Base-by-base conservation (phyloP, 495 filamentous ascomycete species). In the Amniculicola lignicola region DNA sequence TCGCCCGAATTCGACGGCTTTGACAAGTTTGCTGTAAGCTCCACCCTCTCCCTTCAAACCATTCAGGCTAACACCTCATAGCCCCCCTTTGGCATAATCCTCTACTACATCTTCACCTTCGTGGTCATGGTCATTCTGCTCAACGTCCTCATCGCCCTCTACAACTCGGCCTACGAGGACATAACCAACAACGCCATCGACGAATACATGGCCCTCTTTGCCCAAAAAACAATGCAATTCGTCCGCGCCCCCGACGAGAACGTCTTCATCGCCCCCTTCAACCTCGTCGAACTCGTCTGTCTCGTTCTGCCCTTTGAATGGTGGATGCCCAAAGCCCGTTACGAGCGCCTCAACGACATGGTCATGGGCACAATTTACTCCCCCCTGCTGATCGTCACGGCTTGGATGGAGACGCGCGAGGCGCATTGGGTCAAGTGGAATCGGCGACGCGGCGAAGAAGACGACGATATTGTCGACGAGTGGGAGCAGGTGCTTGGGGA, bases 221-320 rank as follows among this genome's bases (percentile, higher is more conserved):
- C 89, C 1, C 88, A 92, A 56, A 95, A 96, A 67, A 96, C 91
- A 0, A 88, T 96, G 75, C 87, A 90, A 62, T 98, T 96, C 62
- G 88, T 97, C 7, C 89, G 94, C 28, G 94, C 93, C 0, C 93
- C 93, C 0, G 93, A 97, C 62, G 94, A 97, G 70, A 96, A 98
- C 61, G 93, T 98, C 39, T 98, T 92, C 70, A 94, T 98, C 51
- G 83, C 93, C 11, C 72, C 93, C 0, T 89, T 97, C 72, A 98
- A 98, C 67, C 79, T 98, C 9, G 80, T 98, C 44, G 93, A 97
- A 66, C 83, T 96, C 14, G 77, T 96, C 62, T 74, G 78, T 39
- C 72, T 96, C 2, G 77, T 89, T 43, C 61, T 90, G 1, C 90
- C 90, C 27, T 84, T 97, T 49, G 93, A 97, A 74, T 98, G 94